Conservation (phyloP, 2,329 filamentous ascomycete species). For the Venturia nashicola region DNA sequence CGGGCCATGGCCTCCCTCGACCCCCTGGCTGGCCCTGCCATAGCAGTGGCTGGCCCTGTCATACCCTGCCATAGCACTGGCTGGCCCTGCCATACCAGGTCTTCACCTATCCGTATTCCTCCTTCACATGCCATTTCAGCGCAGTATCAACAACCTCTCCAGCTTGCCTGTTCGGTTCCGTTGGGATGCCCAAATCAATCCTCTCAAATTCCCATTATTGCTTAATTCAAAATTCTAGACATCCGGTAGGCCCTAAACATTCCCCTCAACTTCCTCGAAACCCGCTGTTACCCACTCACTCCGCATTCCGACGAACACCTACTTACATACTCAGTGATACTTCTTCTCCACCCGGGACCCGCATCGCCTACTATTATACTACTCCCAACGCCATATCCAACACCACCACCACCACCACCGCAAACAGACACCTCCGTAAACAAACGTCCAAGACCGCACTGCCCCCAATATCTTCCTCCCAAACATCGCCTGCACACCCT, state of each 20-base stretch:
- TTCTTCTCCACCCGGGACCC: not conserved
- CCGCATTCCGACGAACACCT: not conserved
- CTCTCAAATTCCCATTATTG: not conserved
- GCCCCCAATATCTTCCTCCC: not conserved
- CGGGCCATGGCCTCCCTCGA: no score
- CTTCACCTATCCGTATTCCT: no score
- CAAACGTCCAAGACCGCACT: not conserved
- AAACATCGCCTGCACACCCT: not conserved
- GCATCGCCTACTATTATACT: not conserved
- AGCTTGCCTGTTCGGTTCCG: not conserved
- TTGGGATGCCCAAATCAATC: not conserved
- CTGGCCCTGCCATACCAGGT: no score
- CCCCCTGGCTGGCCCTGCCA: no score
- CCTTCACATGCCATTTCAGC: not conserved
- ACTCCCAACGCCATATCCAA: not conserved
- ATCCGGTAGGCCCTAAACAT: not conserved
- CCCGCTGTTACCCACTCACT: not conserved
- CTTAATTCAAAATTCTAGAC: not conserved
- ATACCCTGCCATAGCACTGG: no score
- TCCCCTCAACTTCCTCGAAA: conserved; percentile 1
- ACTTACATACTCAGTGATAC: not conserved
- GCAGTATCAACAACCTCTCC: not conserved
- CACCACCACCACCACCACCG: no score
- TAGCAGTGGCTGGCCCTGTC: no score
- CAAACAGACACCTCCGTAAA: not conserved